Percentiles rank a stretch among this genome's conserved stretches.
Conservation (phyloP, 2,329 filamentous ascomycete genomes). For the Aspergillus fischeri region DNA sequence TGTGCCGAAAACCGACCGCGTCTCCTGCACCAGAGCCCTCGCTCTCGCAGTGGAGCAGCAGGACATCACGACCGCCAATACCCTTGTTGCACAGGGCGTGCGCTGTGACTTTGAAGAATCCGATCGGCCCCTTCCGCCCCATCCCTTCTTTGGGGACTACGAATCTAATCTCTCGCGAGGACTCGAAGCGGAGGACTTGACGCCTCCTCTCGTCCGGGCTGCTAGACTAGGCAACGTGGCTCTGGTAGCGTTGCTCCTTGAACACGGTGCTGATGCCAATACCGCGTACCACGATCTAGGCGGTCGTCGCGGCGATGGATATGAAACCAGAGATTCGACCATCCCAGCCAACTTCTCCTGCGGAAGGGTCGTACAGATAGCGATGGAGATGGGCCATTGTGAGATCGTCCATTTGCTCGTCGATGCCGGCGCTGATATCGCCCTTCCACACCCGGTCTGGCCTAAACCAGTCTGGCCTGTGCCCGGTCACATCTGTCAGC, state of each 20-base stretch:
- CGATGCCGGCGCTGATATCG: slow-evolving; percentile 1
- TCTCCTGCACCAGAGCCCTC: slow-evolving; percentile 3
- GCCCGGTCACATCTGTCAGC: slow-evolving; percentile 2
- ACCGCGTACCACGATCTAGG: slow-evolving; percentile 2
- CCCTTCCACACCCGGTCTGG: slow-evolving; percentile 1
- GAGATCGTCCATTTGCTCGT: background rate
- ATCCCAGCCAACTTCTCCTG: slow-evolving; percentile 11
- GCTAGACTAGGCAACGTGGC: slow-evolving; percentile 1
- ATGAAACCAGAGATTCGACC: slow-evolving; percentile 8
- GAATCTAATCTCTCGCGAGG: background rate
- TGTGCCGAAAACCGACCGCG: slow-evolving; percentile 1
- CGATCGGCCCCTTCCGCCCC: slow-evolving; percentile 12
- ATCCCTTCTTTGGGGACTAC: slow-evolving; percentile 3
- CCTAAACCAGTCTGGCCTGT: background rate
- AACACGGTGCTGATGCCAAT: slow-evolving; percentile 3
- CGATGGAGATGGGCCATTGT: slow-evolving; percentile 11
- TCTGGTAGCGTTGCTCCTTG: slow-evolving; percentile 1
- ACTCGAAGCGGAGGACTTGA: slow-evolving; percentile 1
- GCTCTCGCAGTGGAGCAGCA: slow-evolving; percentile 1
- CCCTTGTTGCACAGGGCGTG: background rate
- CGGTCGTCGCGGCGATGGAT: background rate
- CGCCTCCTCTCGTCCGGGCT: slow-evolving; percentile 1
- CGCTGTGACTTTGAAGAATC: slow-evolving; percentile 13
- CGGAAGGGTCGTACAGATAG: slow-evolving; percentile 13
- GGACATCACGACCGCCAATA: background rate